phyloP scores from a whole-genome alignment of 2,329 filamentous ascomycete genomes.

The Verticillium isaacii region DNA sequence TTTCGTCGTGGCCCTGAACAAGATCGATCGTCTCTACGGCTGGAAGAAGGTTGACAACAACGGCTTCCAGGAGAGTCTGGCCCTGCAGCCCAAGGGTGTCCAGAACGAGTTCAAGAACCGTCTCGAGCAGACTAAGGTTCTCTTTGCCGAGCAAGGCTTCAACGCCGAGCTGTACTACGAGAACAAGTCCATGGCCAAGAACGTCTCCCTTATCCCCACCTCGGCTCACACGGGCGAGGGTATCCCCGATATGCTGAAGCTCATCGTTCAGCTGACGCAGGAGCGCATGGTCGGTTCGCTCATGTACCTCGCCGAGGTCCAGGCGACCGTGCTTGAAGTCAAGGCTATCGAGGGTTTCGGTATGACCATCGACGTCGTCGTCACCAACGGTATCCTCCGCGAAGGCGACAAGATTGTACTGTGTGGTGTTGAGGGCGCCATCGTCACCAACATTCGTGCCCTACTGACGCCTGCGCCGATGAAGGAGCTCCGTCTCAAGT shows the following conservation, averaged over 20 bases:
- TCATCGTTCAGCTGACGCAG: conserved; percentile 86
- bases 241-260: conserved; percentile 97
- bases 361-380: conserved; percentile 95
- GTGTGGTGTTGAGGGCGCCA: conserved; percentile 94
- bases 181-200: conserved; percentile 94
- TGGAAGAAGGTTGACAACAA: conserved; percentile 99
- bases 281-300: conserved; percentile 95
- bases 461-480: conserved; percentile 89
- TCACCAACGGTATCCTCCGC: conserved; percentile 90
- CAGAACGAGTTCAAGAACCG: conserved; percentile 93
- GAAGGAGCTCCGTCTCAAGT: conserved; percentile 92
- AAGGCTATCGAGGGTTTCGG: conserved; percentile 99
- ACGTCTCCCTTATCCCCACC: conserved; percentile 93
- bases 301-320: conserved; percentile 97
- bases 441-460: conserved; percentile 91
- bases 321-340: conserved; percentile 96
- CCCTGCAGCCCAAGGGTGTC: conserved; percentile 85
- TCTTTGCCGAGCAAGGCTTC: conserved; percentile 94
- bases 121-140: conserved; percentile 84
- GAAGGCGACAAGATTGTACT: conserved; percentile 94
- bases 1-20: conserved; percentile 98
- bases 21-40: conserved; percentile 98
- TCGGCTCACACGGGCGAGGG: conserved; percentile 98
- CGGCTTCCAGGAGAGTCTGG: conserved; percentile 89
- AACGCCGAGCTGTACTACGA: conserved; percentile 96